Evolutionary conservation across 2,329 filamentous ascomycete genomes (phyloP).

Genomic region (Neocucurbitaria cava): DNA sequence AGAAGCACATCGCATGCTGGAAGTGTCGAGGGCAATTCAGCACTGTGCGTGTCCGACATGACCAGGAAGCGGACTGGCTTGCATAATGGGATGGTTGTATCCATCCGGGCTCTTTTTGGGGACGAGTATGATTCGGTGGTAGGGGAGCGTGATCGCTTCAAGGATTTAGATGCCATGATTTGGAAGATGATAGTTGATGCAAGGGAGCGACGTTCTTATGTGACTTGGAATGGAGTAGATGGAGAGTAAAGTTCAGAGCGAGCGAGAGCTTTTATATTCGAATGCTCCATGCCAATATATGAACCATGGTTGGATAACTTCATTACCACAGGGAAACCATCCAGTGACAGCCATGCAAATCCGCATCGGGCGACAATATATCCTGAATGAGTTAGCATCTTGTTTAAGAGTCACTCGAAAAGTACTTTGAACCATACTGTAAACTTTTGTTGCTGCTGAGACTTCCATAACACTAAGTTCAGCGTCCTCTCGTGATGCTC

Average conservation of each 20-base stretch:
- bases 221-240: no score
- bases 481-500: no score
- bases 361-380: not conserved
- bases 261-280: no score
- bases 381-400: not conserved
- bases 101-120: not conserved
- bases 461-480: no score
- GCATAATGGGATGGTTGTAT: not conserved
- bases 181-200: not conserved
- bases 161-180: conserved; percentile 10
- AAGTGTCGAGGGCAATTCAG: conserved; percentile 43
- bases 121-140: not conserved
- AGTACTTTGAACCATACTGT: no score
- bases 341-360: not conserved
- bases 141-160: not conserved
- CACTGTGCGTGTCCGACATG: conserved; percentile 51
- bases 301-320: no score
- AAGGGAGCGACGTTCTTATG: not conserved
- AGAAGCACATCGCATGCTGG: conserved; percentile 61
- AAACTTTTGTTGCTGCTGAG: no score
- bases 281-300: no score
- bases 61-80: conserved; percentile 42
- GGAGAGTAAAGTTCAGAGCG: no score
- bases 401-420: no score
- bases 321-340: no score